Evolutionary conservation across 106 monocot species (phyloP).

Genomic region (Vanilla planifolia): DNA sequence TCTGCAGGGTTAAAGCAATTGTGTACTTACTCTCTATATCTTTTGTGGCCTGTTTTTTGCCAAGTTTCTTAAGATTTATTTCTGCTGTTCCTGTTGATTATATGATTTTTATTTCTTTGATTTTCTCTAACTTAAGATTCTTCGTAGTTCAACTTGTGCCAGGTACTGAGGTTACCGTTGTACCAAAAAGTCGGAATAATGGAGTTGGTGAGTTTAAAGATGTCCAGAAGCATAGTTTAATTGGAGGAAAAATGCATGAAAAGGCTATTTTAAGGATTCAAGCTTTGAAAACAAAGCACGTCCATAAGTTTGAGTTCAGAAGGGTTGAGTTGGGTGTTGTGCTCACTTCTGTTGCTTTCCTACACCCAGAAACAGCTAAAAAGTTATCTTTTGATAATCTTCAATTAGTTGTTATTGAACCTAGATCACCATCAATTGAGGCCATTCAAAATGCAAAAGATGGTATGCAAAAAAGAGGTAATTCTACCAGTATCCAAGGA

Average conservation of each 20-base stretch:
- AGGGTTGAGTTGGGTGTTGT: slow-evolving; percentile 66
- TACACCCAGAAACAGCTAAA: slow-evolving; percentile 84
- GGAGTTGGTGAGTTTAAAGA: slow-evolving; percentile 16
- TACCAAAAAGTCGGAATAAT: slow-evolving; percentile 68
- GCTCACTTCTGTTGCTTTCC: slow-evolving; percentile 59
- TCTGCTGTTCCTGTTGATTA: not conserved
- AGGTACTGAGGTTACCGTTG: slow-evolving; percentile 85
- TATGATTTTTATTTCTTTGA: slow-evolving; percentile 1
- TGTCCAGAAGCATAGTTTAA: slow-evolving; percentile 20
- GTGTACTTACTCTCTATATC: too few species aligned
- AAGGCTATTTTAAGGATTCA: slow-evolving; percentile 84
- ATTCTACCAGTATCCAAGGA: slow-evolving; percentile 17
- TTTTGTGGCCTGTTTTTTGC: too few species aligned
- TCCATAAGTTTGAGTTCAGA: slow-evolving; percentile 47
- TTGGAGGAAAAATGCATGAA: slow-evolving; percentile 19
- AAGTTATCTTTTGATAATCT: slow-evolving; percentile 68
- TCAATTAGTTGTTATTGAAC: slow-evolving; percentile 53
- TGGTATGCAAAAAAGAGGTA: slow-evolving; percentile 16
- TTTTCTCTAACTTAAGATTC: not conserved
- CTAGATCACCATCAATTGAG: slow-evolving; percentile 38
- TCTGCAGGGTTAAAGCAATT: too few species aligned
- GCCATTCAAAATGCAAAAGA: slow-evolving; percentile 33
- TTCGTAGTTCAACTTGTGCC: slow-evolving; percentile 88
- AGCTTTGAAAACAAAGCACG: slow-evolving; percentile 20
- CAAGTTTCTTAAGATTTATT: not conserved